Evolutionary conservation across 1,284 basidiomycete genomes (phyloP), one percentile per base, ranked within the genome.

Genomic region (Austroboletus niveus): DNA sequence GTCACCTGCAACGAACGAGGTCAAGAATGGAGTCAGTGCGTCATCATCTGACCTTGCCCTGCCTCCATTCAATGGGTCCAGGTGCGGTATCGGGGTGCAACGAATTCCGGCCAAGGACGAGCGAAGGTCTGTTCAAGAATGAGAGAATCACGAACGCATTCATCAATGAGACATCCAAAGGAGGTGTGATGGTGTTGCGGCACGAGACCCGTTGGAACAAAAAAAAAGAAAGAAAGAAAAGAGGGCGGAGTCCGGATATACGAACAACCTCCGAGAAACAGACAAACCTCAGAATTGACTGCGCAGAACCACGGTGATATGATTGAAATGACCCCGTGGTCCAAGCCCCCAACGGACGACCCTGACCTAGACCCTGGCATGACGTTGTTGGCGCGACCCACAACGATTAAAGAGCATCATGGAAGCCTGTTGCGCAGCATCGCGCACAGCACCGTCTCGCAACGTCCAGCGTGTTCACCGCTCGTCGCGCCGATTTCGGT

Each of bases 381-480:
- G 9, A 22, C 34, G 36, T 38, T 8, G 36, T 38, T 8, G n/a
- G 17, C 8, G 36, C 14, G 14, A 12, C 24, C 27, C 27, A 9
- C 24, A 24, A 8, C 24, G 20, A 40, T 17, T 10, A 17, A 24
- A 17, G 39, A 40, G 17, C 1, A 1, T 40, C 39, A 38, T 20
- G 1, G 36, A n/a, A 9, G 39, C 22, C n/a, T 24, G 10, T 7
- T 24, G 39, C 22, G 39, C 39, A 40, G 39, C 39, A 22, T 24
- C 36, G n/a, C 58, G 48, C 22, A 62, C 55, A 29, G 69, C 40
- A 42, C 12, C 27, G 22, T 70, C 41, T 71, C 66, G 57, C 75
- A 78, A 7, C 73, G 22, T 24, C 75, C 17, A 78, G 5, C 60
- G 1, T 69, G 58, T 22, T 57, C 63, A 39, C 14, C 35, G n/a